Percentiles rank a stretch among this genome's conserved stretches.
Conservation (phyloP, 169 alveolate genomes). For the Cryptosporidium parvum region DNA sequence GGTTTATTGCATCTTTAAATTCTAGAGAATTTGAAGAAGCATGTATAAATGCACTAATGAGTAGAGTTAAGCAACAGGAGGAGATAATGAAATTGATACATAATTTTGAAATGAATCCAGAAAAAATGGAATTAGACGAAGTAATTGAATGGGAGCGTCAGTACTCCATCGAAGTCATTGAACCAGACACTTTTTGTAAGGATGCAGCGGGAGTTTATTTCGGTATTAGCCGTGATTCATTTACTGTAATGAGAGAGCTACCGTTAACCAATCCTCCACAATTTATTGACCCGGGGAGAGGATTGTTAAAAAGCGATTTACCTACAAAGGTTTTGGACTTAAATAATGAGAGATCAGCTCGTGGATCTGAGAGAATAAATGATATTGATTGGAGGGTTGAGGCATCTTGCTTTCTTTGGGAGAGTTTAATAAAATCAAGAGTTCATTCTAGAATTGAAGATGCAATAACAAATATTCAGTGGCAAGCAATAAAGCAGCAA, state of each 20-base stretch:
- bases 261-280: constrained; percentile 33
- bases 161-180: constrained; percentile 26
- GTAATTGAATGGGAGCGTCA: constrained; percentile 48
- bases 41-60: constrained; percentile 24
- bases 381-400: constrained; percentile 53
- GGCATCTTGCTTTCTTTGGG: constrained; percentile 67
- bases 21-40: constrained; percentile 32
- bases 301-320: constrained; percentile 17
- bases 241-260: constrained; percentile 31
- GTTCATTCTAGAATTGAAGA: constrained; percentile 28
- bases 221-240: constrained; percentile 42
- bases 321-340: constrained; percentile 35
- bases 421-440: constrained; percentile 25
- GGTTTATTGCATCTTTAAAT: constrained; percentile 31
- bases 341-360: constrained; percentile 37
- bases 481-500: constrained; percentile 64
- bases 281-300: constrained; percentile 36
- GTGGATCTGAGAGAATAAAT: constrained; percentile 19
- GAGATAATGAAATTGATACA: background rate
- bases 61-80: constrained; percentile 27
- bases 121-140: constrained; percentile 6
- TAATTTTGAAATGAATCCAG: background rate
- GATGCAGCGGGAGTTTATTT: constrained; percentile 70
- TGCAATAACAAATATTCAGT: constrained; percentile 52
- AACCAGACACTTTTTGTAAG: constrained; percentile 45